Base-by-base conservation (phyloP, 2,329 filamentous ascomycete species). In the Conoideocrella luteorostrata region DNA sequence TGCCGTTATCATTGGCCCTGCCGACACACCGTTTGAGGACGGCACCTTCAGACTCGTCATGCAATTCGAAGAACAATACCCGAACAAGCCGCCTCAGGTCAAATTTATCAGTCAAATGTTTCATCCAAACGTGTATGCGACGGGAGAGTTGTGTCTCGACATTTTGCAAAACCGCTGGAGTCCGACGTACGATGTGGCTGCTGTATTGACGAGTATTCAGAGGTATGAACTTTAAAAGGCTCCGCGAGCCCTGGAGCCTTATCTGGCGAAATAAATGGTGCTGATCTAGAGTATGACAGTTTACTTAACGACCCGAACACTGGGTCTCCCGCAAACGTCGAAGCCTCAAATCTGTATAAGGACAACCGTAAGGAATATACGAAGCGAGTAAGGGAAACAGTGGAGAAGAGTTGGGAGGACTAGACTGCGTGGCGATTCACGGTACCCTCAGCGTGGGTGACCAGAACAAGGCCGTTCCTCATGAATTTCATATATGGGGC, bases 81-180 rank as follows among this genome's bases (percentile, higher is more conserved):
- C 93, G 23, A 98, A 97, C 70, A 97, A 97, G 65, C 93, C 93
- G 5, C 93, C 93, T 0, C 86, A 89, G 26, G 93, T 97, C 69
- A 97, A 97, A 63, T 98, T 98, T 65, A 95, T 98, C 64, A 95
- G 88, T 66, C 82, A 93, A 64, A 98, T 98, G 93, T 98, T 98
- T 67, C 93, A 98, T 58, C 93, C 93, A 15, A 98, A 98, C 61
- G 93, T 98, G 45, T 98, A 98, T 63, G 90, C 87, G 42, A 97
- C 90, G 0, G 93, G 93, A 49, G 93, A 98, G 70, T 76, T 98
- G 40, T 98, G 93, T 61, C 71, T 98, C 53, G 93, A 98, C 61
- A 98, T 98, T 54, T 68, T 98, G 47, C 93, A 98, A 68, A 98
- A 98, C 62, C 77, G 93, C 54, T 98, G 93, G 93, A 97, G 91